phyloP scores from a whole-genome alignment of 176 grass and related monocot genomes.

The Avena atlantica region DNA sequence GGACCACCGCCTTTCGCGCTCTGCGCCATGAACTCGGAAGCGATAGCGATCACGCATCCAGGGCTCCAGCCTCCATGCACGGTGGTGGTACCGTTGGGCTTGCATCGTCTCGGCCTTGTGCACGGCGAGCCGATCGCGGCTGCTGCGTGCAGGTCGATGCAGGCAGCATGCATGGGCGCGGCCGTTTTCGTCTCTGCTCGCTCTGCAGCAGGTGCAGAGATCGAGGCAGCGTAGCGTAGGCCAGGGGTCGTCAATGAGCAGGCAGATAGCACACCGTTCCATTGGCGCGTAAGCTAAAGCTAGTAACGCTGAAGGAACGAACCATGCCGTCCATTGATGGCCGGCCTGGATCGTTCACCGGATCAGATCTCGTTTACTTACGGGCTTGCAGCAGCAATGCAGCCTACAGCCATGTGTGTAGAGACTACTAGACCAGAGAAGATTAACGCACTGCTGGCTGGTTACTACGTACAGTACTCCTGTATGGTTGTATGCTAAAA shows the following conservation, averaged over 20 bases:
- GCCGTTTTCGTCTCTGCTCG: background rate
- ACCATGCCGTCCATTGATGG: background rate
- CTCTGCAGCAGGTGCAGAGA: background rate
- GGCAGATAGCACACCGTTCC: background rate
- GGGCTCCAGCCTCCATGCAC: too few species aligned
- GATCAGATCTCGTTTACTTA: background rate
- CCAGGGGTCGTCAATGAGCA: background rate
- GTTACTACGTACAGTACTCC: too few species aligned
- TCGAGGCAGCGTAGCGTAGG: slow-evolving; percentile 5
- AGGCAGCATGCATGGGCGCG: background rate
- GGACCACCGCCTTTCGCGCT: slow-evolving; percentile 5
- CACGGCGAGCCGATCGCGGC: background rate
- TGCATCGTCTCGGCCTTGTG: background rate
- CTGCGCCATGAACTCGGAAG: background rate
- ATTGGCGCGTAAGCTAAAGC: background rate
- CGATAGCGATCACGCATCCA: background rate
- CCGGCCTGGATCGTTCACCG: background rate
- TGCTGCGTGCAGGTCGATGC: background rate
- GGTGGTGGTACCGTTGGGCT: too few species aligned
- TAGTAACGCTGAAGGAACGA: background rate
- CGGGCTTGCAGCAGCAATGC: too few species aligned
- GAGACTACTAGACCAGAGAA: too few species aligned
- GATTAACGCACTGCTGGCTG: too few species aligned
- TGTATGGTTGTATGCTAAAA: too few species aligned
- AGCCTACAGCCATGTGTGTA: too few species aligned